Base-by-base conservation (phyloP, 306 rosid genomes). In the Vigna hirtella region DNA sequence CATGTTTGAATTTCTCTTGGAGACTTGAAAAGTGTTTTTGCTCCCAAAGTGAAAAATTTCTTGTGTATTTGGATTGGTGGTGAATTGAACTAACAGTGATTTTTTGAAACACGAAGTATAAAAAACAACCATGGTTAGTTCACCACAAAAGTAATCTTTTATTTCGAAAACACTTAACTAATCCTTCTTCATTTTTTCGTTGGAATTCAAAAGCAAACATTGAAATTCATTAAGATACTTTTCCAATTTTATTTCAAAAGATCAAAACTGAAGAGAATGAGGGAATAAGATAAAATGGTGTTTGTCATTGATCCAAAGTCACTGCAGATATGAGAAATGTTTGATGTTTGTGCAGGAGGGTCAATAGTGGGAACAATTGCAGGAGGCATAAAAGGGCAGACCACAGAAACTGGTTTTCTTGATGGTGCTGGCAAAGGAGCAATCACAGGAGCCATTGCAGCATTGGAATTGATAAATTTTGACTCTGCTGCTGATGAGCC, bases 381-480 rank as follows among this genome's bases (percentile, higher is more conserved):
- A 34, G 89, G 89, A 79, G 89, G 74, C 13, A 82, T 86, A 57
- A 79, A 67, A 57, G 86, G 86, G 0, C 89, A 86, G 0, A 82
- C 83, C 3, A 66, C 85, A 66, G 84, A 86, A 79, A 38, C 43
- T 50, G 89, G 89, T 32, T 72, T 86, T 67, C 81, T 83, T 82
- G 89, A 86, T 79, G 89, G 89, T 4, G 89, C 89, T 51, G 67
- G 85, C 6, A 86, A 80, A 68, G 89, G 89, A 86, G 89, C 89
- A 17, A 65, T 86, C 6, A 57, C 76, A 43, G 89, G 89, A 30
- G 86, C 89, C 50, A 86, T 86, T 83, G 89, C 89, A 10, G 84
- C 85, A 55, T 34, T 86, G 2, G 76, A 76, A 77, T 51, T 83
- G 72, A 16, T 66, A 8, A 75, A 77, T 72, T 67, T 66, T 65